Conservation (phyloP, 257 asterid species). For the Solanum tarijense region DNA sequence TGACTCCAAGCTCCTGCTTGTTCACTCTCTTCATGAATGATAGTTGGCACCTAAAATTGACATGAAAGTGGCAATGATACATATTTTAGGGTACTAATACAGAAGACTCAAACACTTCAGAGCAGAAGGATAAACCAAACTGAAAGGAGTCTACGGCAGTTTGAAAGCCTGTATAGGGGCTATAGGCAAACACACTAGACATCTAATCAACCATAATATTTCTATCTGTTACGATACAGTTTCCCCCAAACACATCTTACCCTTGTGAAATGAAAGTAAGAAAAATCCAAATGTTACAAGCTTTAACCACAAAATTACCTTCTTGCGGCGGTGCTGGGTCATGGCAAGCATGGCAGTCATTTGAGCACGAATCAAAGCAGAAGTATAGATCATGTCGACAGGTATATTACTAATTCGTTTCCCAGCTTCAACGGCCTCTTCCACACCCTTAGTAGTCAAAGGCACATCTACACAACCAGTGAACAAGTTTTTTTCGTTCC, state of each 20-base stretch:
- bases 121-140: neutral
- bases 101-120: neutral
- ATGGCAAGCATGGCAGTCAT: constrained; percentile 99
- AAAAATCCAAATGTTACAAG: neutral
- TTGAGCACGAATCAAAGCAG: constrained; percentile 88
- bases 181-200: neutral
- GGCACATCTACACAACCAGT: constrained; percentile 99
- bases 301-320: constrained; percentile 30
- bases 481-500: constrained; percentile 98
- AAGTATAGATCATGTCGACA: constrained; percentile 80
- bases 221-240: neutral
- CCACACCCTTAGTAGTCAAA: constrained; percentile 81
- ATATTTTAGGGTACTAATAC: neutral
- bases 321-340: constrained; percentile 97
- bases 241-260: neutral
- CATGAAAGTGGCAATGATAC: neutral
- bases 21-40: constrained; percentile 73
- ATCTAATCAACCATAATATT: neutral
- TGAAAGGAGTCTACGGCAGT: neutral
- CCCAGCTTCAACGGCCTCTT: constrained; percentile 96
- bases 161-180: neutral
- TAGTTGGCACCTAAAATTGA: constrained; percentile 68
- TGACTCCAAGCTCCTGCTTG: constrained; percentile 85
- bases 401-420: constrained; percentile 92
- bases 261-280: neutral